Conservation (phyloP, 2,329 filamentous ascomycete species). For the Mariannaea elegans region DNA sequence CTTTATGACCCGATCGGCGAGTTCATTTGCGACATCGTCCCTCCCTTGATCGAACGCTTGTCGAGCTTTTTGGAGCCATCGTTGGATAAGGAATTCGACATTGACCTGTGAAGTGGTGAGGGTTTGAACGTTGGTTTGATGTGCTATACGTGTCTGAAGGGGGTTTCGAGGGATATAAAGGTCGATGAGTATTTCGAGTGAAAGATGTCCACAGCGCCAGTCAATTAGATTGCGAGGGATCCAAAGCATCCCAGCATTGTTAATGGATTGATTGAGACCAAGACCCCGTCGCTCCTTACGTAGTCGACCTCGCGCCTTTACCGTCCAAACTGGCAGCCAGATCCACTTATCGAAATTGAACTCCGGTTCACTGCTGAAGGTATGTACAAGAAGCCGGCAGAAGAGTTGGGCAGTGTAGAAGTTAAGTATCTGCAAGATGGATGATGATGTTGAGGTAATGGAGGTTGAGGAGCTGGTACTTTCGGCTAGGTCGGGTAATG, state of each 20-base stretch:
- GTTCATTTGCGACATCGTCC: not conserved
- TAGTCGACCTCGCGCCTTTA: not conserved
- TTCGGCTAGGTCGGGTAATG: not conserved
- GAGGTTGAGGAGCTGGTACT: not conserved
- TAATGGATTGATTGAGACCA: not conserved
- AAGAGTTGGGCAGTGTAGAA: slow-evolving; percentile 1
- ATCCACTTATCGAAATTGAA: not conserved
- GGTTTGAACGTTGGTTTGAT: not conserved
- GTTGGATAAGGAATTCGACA: slow-evolving; percentile 7
- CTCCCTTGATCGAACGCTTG: not conserved
- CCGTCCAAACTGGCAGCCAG: not conserved
- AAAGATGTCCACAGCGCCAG: not conserved
- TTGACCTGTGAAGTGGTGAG: slow-evolving; percentile 7
- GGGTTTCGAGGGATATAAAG: not conserved
- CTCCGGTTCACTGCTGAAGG: not conserved
- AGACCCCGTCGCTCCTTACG: not conserved
- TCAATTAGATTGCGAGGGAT: not conserved
- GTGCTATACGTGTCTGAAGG: not conserved
- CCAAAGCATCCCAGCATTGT: not conserved
- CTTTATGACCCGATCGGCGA: not conserved
- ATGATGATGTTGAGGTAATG: not conserved
- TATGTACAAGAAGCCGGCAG: not conserved
- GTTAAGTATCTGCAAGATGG: not conserved
- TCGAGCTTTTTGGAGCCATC: not conserved
- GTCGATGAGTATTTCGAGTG: not conserved